These are phyloP conservation scores for Fusarium lyarnte DNA, from an alignment of 2,329 filamentous ascomycete genomes.

Conservation along the genomic window DNA sequence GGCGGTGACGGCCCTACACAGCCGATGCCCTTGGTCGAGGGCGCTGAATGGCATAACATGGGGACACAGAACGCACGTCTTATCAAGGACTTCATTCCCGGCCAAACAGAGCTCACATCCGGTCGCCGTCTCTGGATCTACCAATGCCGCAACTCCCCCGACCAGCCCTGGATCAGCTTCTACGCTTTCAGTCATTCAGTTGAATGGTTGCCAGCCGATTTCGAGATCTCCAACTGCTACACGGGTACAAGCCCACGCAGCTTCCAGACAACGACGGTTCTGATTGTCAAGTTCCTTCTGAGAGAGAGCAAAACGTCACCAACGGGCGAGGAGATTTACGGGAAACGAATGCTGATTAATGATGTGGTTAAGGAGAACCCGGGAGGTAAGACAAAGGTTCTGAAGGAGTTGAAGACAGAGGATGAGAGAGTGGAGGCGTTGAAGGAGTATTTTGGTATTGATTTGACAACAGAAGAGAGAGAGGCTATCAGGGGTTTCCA, in stretches of 20 bases:
- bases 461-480: conserved; percentile 60
- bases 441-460: conserved; percentile 62
- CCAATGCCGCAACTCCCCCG: conserved; percentile 63
- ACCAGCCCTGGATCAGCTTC: conserved; percentile 63
- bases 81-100: conserved; percentile 58
- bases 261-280: conserved; percentile 64
- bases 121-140: conserved; percentile 69
- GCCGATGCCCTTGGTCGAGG: conserved; percentile 63
- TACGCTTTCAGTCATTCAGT: conserved; percentile 72
- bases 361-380: conserved; percentile 63
- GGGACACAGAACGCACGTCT: conserved; percentile 67
- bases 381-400: conserved; percentile 58
- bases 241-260: conserved; percentile 60
- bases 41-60: conserved; percentile 57
- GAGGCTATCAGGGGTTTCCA: conserved; percentile 59
- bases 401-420: conserved; percentile 61
- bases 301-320: conserved; percentile 52
- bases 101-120: conserved; percentile 50
- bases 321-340: conserved; percentile 57
- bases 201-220: conserved; percentile 71
- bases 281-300: conserved; percentile 65
- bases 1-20: conserved; percentile 68
- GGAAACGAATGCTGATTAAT: conserved; percentile 62
- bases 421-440: conserved; percentile 62
- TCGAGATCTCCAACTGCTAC: conserved; percentile 66